phyloP scores from a whole-genome alignment of 345 rosid species.

The Ailanthus altissimus region DNA sequence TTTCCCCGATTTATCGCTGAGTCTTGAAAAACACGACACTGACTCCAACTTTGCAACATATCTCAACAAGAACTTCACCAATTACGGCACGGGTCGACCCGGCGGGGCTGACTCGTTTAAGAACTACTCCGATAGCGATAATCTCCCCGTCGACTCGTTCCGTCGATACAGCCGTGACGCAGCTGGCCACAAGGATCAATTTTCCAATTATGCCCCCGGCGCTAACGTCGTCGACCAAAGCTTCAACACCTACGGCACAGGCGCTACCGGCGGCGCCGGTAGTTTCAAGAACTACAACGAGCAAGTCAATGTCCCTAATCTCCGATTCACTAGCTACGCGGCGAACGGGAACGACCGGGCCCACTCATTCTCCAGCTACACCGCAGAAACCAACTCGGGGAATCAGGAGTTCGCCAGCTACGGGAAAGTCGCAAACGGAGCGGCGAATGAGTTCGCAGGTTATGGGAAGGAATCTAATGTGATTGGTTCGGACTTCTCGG shows the following conservation, averaged over 20 bases:
- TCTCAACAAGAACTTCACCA: conserved; percentile 68
- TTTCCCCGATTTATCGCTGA: conserved; percentile 57
- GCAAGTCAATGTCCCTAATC: conserved; percentile 58
- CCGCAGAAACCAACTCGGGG: conserved; percentile 59
- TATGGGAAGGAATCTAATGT: conserved; percentile 65
- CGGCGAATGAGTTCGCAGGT: conserved; percentile 49
- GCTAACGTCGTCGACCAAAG: conserved; percentile 66
- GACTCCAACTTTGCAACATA: conserved; percentile 63
- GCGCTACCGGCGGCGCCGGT: conserved; percentile 64
- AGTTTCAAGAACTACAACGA: conserved; percentile 57
- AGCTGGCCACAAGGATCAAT: conserved; percentile 42
- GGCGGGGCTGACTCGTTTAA: conserved; percentile 63
- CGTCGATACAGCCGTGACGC: conserved; percentile 59
- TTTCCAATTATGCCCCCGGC: conserved; percentile 39
- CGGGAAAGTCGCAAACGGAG: conserved; percentile 68
- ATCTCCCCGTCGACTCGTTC: conserved; percentile 48
- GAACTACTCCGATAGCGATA: conserved; percentile 42
- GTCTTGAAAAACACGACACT: conserved; percentile 42
- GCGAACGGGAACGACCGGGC: conserved; percentile 48
- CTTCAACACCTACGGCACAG: conserved; percentile 72
- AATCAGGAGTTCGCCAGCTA: conserved; percentile 58
- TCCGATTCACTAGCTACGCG: conserved; percentile 58
- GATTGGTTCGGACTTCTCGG: conserved; percentile 60
- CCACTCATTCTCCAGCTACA: conserved; percentile 57
- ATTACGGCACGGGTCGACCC: conserved; percentile 52